These are phyloP conservation scores for Yarrowia osloensis DNA, from an alignment of 805 yeast genomes.

Conservation along the genomic window DNA sequence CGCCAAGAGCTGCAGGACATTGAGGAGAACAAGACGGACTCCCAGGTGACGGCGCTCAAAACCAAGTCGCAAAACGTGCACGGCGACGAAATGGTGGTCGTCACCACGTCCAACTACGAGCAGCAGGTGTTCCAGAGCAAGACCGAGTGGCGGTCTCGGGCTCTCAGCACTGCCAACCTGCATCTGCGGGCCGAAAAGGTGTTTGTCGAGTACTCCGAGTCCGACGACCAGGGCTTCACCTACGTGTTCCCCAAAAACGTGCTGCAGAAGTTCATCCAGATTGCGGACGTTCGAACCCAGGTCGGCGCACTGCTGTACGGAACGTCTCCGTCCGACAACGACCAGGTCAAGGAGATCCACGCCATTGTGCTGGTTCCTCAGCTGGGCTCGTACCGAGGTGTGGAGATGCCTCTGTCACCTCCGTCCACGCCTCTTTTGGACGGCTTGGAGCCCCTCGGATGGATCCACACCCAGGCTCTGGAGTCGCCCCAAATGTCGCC, in stretches of 20 bases:
- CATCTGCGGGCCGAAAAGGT: conserved; percentile 74
- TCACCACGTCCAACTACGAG: conserved; percentile 86
- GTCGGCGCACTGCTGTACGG: conserved; percentile 84
- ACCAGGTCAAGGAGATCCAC: conserved; percentile 72
- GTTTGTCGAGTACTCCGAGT: conserved; percentile 63
- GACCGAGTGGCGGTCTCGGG: conserved; percentile 88
- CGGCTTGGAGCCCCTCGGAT: conserved; percentile 80
- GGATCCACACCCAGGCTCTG: conserved; percentile 87
- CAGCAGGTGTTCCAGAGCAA: conserved; percentile 79
- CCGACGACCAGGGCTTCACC: conserved; percentile 49
- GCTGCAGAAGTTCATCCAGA: conserved; percentile 71
- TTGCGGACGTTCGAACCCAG: conserved; percentile 78
- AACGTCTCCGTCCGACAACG: conserved; percentile 68
- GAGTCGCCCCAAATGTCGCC: conserved; percentile 67
- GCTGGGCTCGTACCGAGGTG: conserved; percentile 66
- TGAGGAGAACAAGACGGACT: conserved; percentile 47
- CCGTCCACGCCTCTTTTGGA: conserved; percentile 45
- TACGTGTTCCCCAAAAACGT: conserved; percentile 83
- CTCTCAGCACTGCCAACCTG: conserved; percentile 73
- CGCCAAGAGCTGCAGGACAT: conserved; percentile 83
- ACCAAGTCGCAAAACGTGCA: conserved; percentile 86
- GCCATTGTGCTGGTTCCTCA: conserved; percentile 85
- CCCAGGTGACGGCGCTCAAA: conserved; percentile 71
- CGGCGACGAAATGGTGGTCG: conserved; percentile 94
- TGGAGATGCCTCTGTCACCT: conserved; percentile 62